Evolutionary conservation across 768 basidiomycete genomes (phyloP), one percentile per base, ranked within the genome.

Genomic region (Termitomyces sp.): DNA sequence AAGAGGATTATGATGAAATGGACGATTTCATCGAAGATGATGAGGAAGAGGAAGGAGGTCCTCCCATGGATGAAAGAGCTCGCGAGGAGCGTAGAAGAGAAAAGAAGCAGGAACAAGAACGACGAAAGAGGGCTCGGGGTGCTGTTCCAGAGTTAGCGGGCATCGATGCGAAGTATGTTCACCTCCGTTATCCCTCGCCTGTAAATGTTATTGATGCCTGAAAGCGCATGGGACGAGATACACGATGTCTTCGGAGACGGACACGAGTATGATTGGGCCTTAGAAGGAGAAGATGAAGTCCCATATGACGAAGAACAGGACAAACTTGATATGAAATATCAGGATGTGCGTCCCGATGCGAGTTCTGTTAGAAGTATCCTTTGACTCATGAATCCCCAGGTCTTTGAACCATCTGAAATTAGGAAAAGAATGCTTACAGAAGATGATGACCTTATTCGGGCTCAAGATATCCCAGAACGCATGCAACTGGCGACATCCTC

Each of bases 371-470:
- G 9, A 17, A 43, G n/a, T 32, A 32, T 17, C 5, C n/a, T 32
- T 34, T 44, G 2, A 34, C 42, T 52, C 9, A 43, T 19, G n/a
- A 41, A 21, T 32, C 5, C 30, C 12, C 62, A 98, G 94, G 93
- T 98, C 58, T 99, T 98, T 62, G 97, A 99, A 66, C 97, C 97
- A 0, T 90, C 95, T 11, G 94, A 98, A 74, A 98, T 99, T 66
- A 84, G 84, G 50, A 87, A 86, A 57, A 82, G 90, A 40, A 77
- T 92, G 76, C 75, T 98, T 28, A 96, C 93, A 3, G 93, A 94
- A 60, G 93, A 92, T 55, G 97, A 99, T 69, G 91, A 96, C 64
- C 75, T 92, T 45, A 95, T 99, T 58, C 87, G 95, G 45, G 84
- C 81, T 17, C 84, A 82, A 65, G 97, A 98, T 70, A 83, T 91